A percentile compares a stretch with the other conserved stretches of the same genome.
Conservation (phyloP, 768 basidiomycete species). For the Suillus clintonianus region DNA sequence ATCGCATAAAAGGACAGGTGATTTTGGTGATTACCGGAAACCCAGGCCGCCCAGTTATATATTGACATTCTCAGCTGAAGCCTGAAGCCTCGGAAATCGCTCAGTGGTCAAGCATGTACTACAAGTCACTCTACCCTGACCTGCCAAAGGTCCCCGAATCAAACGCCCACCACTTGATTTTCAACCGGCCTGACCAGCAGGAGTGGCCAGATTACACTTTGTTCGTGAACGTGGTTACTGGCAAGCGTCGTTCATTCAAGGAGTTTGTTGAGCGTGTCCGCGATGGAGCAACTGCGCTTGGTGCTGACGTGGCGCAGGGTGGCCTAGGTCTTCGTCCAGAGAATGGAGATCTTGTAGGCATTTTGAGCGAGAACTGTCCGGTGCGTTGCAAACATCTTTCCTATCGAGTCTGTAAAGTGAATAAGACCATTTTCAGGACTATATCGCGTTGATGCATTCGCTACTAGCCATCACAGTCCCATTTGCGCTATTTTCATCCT, state of each 20-base stretch:
- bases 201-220: conserved; percentile 57
- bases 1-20: too few species aligned
- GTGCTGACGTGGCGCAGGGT: conserved; percentile 45
- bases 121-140: conserved; percentile 59
- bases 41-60: too few species aligned
- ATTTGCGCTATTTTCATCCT: conserved; percentile 47
- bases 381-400: conserved; percentile 36
- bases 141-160: conserved; percentile 49
- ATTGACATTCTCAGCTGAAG: not conserved
- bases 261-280: conserved; percentile 54
- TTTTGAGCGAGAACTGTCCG: conserved; percentile 68
- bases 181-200: conserved; percentile 55
- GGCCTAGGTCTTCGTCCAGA: conserved; percentile 55
- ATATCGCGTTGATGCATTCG: conserved; percentile 43
- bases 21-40: too few species aligned
- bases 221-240: conserved; percentile 57
- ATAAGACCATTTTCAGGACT: conserved; percentile 40
- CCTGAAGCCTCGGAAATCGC: not conserved
- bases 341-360: conserved; percentile 63
- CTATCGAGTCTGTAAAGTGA: not conserved
- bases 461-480: conserved; percentile 46
- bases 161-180: conserved; percentile 58
- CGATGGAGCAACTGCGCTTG: conserved; percentile 59
- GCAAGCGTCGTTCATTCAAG: conserved; percentile 43
- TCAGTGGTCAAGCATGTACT: conserved; percentile 40